Percentiles rank a stretch among this genome's conserved stretches.
Conservation (phyloP, 208 protist genomes). For the Porcisia deanei region DNA sequence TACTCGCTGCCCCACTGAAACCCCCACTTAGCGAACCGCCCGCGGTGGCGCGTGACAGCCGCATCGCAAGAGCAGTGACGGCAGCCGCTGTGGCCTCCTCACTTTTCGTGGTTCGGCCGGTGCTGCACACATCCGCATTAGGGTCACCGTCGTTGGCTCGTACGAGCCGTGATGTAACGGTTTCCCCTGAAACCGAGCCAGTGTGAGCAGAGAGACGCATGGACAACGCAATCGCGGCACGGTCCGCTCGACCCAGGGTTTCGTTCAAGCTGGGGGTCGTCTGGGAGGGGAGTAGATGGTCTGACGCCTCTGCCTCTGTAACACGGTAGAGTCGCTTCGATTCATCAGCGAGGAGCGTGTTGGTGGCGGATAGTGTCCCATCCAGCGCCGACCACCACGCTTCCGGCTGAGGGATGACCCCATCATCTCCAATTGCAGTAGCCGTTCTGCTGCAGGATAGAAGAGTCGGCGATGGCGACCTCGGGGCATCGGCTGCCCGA, state of each 20-base stretch:
- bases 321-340: not conserved
- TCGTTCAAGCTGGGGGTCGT: constrained; percentile 38
- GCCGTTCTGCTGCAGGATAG: not conserved
- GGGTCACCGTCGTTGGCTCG: not conserved
- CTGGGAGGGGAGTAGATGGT: not conserved
- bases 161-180: not conserved
- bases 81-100: not conserved
- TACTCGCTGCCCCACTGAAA: constrained; percentile 3
- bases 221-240: constrained; percentile 47
- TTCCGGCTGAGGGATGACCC: constrained; percentile 1
- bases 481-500: not conserved
- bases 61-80: constrained; percentile 2
- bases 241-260: constrained; percentile 44
- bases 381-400: constrained; percentile 37
- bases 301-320: not conserved
- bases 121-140: not conserved
- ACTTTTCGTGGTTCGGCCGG: not conserved
- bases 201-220: constrained; percentile 8
- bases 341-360: not conserved
- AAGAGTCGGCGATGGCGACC: not conserved
- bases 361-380: constrained; percentile 23
- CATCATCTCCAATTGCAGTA: too few relatives aligned
- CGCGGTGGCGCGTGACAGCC: constrained; percentile 10
- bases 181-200: not conserved
- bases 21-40: not conserved